These are phyloP conservation scores for Penicillium sp. DNA, from an alignment of 2,329 filamentous ascomycete genomes.

Conservation along the genomic window DNA sequence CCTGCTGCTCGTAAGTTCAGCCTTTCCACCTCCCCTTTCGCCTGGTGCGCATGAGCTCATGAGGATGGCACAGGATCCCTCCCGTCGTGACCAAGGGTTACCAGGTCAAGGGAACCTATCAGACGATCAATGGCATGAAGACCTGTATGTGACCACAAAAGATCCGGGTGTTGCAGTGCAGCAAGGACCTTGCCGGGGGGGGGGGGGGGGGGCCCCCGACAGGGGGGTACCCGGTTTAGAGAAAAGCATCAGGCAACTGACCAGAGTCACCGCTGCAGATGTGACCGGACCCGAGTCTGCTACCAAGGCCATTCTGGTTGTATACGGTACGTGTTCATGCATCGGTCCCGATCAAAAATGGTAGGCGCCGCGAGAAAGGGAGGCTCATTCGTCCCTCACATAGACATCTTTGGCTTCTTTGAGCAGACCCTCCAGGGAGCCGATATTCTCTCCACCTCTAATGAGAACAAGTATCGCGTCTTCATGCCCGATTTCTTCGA, in stretches of 20 bases:
- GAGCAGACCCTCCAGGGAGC: slow-evolving; percentile 58
- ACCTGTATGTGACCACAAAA: slow-evolving; percentile 43
- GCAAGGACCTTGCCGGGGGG: too few species aligned
- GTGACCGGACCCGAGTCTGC: slow-evolving; percentile 52
- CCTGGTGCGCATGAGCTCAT: not conserved
- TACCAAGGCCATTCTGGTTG: slow-evolving; percentile 52
- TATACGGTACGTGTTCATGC: slow-evolving; percentile 40
- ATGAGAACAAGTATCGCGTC: slow-evolving; percentile 68
- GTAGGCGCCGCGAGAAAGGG: not conserved
- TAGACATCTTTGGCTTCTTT: slow-evolving; percentile 60
- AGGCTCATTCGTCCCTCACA: too few species aligned
- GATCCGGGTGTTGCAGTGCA: too few species aligned
- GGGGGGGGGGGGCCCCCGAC: not conserved
- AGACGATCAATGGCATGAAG: slow-evolving; percentile 55
- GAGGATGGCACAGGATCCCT: slow-evolving; percentile 31
- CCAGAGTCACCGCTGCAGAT: slow-evolving; percentile 32
- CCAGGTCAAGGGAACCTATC: slow-evolving; percentile 54
- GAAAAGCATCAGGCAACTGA: not conserved
- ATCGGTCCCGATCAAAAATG: not conserved
- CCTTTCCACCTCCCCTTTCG: not conserved
- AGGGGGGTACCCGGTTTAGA: not conserved
- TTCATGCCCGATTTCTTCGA: slow-evolving; percentile 92
- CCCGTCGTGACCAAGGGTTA: slow-evolving; percentile 43
- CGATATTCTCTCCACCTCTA: slow-evolving; percentile 54
- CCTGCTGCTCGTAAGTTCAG: slow-evolving; percentile 40